phyloP scores from a whole-genome alignment of 192 early-diverging fungal species.

The Coemansia sp. region DNA sequence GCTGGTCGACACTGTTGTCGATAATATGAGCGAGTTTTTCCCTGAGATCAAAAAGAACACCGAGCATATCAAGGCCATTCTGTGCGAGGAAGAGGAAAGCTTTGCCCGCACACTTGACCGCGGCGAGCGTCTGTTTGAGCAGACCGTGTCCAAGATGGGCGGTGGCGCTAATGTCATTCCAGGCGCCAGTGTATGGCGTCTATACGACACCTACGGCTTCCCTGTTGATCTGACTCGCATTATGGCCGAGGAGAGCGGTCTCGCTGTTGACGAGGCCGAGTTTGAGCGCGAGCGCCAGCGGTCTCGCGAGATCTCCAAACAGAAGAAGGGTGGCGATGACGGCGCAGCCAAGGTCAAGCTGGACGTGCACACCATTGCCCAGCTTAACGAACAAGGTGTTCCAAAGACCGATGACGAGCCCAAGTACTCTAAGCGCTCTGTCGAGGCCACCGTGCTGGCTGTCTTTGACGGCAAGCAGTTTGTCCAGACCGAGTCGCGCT shows the following conservation, averaged over 20 bases:
- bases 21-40: constrained; percentile 87
- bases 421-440: constrained; percentile 77
- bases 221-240: constrained; percentile 95
- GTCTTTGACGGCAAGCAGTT: constrained; percentile 60
- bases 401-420: constrained; percentile 79
- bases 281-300: constrained; percentile 76
- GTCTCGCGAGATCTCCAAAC: constrained; percentile 74
- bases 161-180: constrained; percentile 61
- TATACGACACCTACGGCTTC: constrained; percentile 99
- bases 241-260: constrained; percentile 96
- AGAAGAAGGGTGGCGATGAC: constrained; percentile 56
- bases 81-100: constrained; percentile 92
- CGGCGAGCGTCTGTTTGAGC: constrained; percentile 92
- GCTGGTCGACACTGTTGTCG: constrained; percentile 89
- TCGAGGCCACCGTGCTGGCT: constrained; percentile 76
- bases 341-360: constrained; percentile 68
- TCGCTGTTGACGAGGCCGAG: constrained; percentile 79
- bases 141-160: constrained; percentile 59
- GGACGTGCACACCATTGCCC: constrained; percentile 90
- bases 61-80: constrained; percentile 87
- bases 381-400: constrained; percentile 75
- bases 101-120: constrained; percentile 97
- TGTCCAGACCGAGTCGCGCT: constrained; percentile 42
- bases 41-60: constrained; percentile 82
- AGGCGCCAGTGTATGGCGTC: constrained; percentile 92